Evolutionary conservation across 192 early-diverging fungal species (phyloP).

Genomic region (Spizellomyces sp.): DNA sequence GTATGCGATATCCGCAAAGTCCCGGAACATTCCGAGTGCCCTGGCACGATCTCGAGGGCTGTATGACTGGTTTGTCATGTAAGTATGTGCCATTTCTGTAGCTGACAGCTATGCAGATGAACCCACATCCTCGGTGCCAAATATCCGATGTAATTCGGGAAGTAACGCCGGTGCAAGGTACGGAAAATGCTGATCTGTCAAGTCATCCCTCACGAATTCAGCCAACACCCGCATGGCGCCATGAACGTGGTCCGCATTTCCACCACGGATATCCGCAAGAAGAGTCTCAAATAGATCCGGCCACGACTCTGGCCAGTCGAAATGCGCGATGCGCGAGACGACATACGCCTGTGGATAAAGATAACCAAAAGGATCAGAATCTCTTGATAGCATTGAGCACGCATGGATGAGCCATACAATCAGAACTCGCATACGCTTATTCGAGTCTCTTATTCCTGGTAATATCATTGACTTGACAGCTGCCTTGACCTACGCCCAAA

Average conservation of each 20-base stretch:
- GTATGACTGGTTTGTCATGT: constrained; percentile 22
- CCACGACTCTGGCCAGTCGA: constrained; percentile 95
- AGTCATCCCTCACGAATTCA: constrained; percentile 85
- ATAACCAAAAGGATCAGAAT: not conserved
- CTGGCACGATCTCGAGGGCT: constrained; percentile 55
- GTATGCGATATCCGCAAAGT: constrained; percentile 82
- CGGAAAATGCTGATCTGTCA: constrained; percentile 85
- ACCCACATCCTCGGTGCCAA: constrained; percentile 40
- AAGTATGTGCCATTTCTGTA: not conserved
- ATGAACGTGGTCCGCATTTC: constrained; percentile 73
- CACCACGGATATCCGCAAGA: constrained; percentile 61
- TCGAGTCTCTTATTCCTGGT: constrained; percentile 59
- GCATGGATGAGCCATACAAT: constrained; percentile 46
- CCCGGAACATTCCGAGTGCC: constrained; percentile 79
- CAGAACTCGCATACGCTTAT: constrained; percentile 64
- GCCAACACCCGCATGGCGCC: constrained; percentile 84
- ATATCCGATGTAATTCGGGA: constrained; percentile 83
- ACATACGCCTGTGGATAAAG: constrained; percentile 66
- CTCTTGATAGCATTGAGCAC: not conserved
- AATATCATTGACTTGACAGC: constrained; percentile 58
- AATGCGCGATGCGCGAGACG: constrained; percentile 84
- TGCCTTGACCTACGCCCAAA: constrained; percentile 53
- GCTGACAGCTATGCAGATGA: not conserved
- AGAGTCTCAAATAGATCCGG: constrained; percentile 82
- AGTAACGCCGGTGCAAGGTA: constrained; percentile 78